These are phyloP conservation scores for Xerocomellus dryophilus DNA, from an alignment of 768 basidiomycete genomes.

Conservation along the genomic window DNA sequence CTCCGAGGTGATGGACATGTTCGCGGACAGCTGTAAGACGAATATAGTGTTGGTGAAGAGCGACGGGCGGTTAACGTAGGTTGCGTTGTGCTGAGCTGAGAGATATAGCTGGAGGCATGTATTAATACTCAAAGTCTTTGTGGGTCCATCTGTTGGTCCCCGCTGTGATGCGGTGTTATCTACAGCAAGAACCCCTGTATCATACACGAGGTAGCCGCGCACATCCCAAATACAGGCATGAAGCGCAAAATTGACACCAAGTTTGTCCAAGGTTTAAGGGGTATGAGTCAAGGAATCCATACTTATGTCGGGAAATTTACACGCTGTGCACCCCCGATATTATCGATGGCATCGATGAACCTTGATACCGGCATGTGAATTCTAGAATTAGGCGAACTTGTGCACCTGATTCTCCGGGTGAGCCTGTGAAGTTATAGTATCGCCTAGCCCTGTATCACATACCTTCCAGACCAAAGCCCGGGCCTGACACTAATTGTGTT, in stretches of 20 bases:
- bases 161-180: not conserved
- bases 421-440: not conserved
- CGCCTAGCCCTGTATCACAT: too few relatives aligned
- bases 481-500: too few relatives aligned
- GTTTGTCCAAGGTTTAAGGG: not conserved
- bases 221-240: constrained; percentile 21
- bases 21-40: not conserved
- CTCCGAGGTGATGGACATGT: constrained; percentile 21
- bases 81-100: not conserved
- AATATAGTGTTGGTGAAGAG: not conserved
- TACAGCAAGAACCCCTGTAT: not conserved
- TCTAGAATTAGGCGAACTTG: not conserved
- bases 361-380: constrained; percentile 18
- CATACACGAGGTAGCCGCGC: not conserved
- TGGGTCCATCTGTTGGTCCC: constrained; percentile 17
- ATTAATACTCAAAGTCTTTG: constrained; percentile 10
- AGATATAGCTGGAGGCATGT: not conserved
- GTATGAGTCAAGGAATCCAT: not conserved
- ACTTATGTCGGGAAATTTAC: too few relatives aligned
- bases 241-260: constrained; percentile 20
- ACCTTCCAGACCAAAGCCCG: too few relatives aligned
- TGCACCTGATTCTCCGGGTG: not conserved
- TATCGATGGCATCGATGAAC: too few relatives aligned
- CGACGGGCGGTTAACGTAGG: not conserved
- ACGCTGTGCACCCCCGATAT: too few relatives aligned